phyloP scores from a whole-genome alignment of 177 flowering plant species.

The Telopea speciosissima region DNA sequence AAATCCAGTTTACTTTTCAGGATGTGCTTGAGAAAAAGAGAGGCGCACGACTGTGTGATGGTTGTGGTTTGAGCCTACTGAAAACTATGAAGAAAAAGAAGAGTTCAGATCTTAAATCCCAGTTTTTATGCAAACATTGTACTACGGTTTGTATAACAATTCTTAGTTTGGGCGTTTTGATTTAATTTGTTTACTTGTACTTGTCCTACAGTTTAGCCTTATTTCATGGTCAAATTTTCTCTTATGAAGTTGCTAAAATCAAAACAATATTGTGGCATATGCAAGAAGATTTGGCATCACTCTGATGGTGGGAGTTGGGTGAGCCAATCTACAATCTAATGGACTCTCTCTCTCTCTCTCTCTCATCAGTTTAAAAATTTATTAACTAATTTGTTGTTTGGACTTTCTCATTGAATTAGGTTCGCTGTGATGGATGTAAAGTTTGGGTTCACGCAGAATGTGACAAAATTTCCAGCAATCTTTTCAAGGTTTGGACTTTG shows the following conservation, averaged over 20 bases:
- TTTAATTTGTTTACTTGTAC: slow-evolving; percentile 3
- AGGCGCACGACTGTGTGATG: slow-evolving; percentile 40
- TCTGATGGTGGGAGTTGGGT: slow-evolving; percentile 95
- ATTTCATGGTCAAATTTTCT: slow-evolving; percentile 3
- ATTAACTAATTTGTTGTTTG: background rate
- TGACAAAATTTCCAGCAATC: slow-evolving; percentile 55
- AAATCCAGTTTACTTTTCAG: slow-evolving; percentile 29
- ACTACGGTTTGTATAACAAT: slow-evolving; percentile 41
- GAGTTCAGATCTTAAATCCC: slow-evolving; percentile 26
- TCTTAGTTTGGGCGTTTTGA: background rate
- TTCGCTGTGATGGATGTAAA: slow-evolving; percentile 85
- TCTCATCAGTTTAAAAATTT: background rate
- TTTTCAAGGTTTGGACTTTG: slow-evolving; percentile 55
- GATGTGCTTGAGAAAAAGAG: slow-evolving; percentile 27
- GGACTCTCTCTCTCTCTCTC: slow-evolving; percentile 4
- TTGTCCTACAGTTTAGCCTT: slow-evolving; percentile 3
- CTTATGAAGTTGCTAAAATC: slow-evolving; percentile 59
- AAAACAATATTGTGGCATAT: slow-evolving; percentile 90
- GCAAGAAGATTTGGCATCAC: slow-evolving; percentile 91
- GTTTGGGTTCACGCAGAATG: slow-evolving; percentile 93
- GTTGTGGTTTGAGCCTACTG: slow-evolving; percentile 55
- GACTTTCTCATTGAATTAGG: slow-evolving; percentile 30
- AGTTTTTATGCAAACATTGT: slow-evolving; percentile 48
- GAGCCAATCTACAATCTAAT: slow-evolving; percentile 19
- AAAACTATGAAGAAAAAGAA: slow-evolving; percentile 44